A percentile compares a stretch with the other conserved stretches of the same genome.
Conservation (phyloP, 331 rosid genomes). For the Quercus phellos region DNA sequence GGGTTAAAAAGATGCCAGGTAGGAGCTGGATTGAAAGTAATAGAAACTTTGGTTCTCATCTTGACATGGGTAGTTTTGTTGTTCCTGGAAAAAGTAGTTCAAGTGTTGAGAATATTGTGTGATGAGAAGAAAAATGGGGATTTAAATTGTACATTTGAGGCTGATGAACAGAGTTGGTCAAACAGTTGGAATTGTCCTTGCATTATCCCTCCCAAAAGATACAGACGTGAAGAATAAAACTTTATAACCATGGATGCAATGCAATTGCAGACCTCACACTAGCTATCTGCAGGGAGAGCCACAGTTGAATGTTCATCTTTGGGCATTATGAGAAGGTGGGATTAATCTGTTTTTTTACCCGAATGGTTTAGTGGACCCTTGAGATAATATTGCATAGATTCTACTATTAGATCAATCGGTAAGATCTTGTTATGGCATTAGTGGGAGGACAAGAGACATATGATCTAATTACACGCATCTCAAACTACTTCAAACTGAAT, state of each 20-base stretch:
- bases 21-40: conserved; percentile 74
- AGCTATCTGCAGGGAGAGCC: not conserved
- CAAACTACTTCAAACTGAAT: not conserved
- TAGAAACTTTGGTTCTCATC: conserved; percentile 26
- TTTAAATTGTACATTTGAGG: not conserved
- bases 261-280: not conserved
- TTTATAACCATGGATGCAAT: not conserved
- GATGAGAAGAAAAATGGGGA: conserved; percentile 5
- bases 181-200: not conserved
- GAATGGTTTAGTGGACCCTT: not conserved
- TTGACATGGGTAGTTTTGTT: conserved; percentile 16
- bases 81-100: conserved; percentile 16
- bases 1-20: conserved; percentile 67
- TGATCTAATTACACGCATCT: not conserved
- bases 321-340: not conserved
- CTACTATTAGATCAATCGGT: not conserved
- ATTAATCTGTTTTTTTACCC: not conserved
- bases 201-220: not conserved
- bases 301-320: not conserved
- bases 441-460: not conserved
- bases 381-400: not conserved
- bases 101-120: conserved; percentile 21
- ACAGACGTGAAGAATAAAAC: not conserved
- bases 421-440: not conserved
- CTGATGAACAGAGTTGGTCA: not conserved